phyloP scores from a whole-genome alignment of 2,329 filamentous ascomycete species.

The Pseudocercospora fijiensis region DNA sequence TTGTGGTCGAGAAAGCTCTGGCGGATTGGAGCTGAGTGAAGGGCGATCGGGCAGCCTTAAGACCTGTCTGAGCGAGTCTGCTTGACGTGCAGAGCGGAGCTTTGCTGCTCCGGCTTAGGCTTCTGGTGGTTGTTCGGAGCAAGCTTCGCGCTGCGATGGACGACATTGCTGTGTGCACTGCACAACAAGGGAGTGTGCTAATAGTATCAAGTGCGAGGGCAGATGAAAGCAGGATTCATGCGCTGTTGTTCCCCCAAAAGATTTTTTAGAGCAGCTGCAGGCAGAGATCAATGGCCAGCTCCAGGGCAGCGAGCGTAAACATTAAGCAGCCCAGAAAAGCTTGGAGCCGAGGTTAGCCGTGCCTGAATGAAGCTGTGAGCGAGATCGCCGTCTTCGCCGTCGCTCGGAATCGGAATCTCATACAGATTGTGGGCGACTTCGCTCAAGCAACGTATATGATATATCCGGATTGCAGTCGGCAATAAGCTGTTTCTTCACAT shows the following conservation, averaged over 20 bases:
- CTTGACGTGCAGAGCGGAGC: conserved; percentile 34
- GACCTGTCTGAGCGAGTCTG: conserved; percentile 28
- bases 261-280: background rate
- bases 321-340: conserved; percentile 1
- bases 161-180: conserved; percentile 31
- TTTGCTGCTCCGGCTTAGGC: conserved; percentile 31
- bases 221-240: background rate
- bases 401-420: background rate
- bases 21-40: conserved; percentile 24
- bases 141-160: conserved; percentile 42
- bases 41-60: conserved; percentile 15
- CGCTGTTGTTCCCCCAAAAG: background rate
- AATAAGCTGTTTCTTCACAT: background rate
- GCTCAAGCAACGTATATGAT: background rate
- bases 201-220: conserved; percentile 1
- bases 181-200: background rate
- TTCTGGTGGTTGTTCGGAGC: conserved; percentile 35
- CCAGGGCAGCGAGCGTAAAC: background rate
- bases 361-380: background rate
- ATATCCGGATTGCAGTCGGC: background rate
- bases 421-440: background rate
- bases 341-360: conserved; percentile 10
- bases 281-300: background rate
- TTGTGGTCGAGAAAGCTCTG: conserved; percentile 36
- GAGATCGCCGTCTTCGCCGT: conserved; percentile 7